Conservation (phyloP, 177 flowering plant species). For the Vitis hybrid region DNA sequence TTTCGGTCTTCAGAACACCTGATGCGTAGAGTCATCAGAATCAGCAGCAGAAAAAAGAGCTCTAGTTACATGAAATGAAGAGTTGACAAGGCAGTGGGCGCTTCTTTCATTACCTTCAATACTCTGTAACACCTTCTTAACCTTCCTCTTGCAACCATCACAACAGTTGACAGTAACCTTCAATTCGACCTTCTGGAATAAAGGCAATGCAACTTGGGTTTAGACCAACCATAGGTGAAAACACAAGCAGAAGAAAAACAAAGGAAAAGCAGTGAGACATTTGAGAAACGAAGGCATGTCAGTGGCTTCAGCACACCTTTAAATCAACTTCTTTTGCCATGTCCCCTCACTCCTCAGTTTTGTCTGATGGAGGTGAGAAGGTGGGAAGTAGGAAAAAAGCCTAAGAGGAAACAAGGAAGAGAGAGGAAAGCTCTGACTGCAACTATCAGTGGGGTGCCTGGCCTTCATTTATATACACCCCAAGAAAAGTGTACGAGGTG, state of each 20-base stretch:
- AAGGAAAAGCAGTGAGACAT: background rate
- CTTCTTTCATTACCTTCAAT: conserved; percentile 34
- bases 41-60: background rate
- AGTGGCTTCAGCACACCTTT: conserved; percentile 20
- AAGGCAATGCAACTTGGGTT: conserved; percentile 14
- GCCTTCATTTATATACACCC: conserved; percentile 12
- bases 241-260: background rate
- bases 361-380: too few relatives aligned
- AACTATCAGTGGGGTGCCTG: background rate
- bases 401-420: background rate
- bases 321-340: conserved; percentile 28
- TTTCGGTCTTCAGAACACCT: conserved; percentile 45
- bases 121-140: conserved; percentile 38
- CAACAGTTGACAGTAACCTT: conserved; percentile 46
- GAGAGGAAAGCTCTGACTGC: background rate
- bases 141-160: conserved; percentile 52
- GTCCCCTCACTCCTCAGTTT: background rate
- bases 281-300: background rate
- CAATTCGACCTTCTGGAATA: conserved; percentile 46
- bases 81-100: background rate
- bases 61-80: background rate
- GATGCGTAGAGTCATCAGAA: background rate
- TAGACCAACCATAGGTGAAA: background rate
- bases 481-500: background rate
- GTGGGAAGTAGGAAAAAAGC: background rate